Evolutionary conservation across 2,329 filamentous ascomycete genomes (phyloP).

Genomic region (Talaromyces sp.): DNA sequence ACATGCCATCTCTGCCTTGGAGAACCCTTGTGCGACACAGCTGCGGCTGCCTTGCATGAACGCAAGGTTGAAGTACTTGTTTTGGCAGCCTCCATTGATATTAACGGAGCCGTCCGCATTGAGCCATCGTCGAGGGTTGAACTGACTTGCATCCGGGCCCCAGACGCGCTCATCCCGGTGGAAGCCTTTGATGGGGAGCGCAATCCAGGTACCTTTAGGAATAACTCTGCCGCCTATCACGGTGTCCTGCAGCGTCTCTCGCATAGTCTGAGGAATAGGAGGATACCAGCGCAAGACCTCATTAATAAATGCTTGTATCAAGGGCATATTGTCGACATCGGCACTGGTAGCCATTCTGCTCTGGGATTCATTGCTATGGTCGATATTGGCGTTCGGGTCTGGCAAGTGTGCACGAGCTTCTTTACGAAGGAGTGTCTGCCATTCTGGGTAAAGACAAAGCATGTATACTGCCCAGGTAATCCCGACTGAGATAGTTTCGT

Average conservation of each 20-base stretch:
- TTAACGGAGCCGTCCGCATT: neutral
- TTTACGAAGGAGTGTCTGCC: conserved; percentile 26
- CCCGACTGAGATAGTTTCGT: conserved; percentile 31
- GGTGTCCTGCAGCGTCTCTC: conserved; percentile 2
- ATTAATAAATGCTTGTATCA: conserved; percentile 13
- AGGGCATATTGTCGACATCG: conserved; percentile 13
- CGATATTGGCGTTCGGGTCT: conserved; percentile 24
- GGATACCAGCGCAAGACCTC: conserved; percentile 17
- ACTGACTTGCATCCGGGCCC: conserved; percentile 9
- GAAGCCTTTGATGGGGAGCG: neutral
- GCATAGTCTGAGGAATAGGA: conserved; percentile 6
- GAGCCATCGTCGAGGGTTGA: conserved; percentile 11
- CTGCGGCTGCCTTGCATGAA: conserved; percentile 22
- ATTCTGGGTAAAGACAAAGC: conserved; percentile 27
- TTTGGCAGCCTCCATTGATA: conserved; percentile 19
- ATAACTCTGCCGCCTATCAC: conserved; percentile 1
- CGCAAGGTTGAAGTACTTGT: conserved; percentile 21
- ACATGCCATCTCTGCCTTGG: conserved; percentile 18
- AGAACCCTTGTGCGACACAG: conserved; percentile 23
- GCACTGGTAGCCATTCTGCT: neutral
- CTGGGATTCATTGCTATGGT: conserved; percentile 33
- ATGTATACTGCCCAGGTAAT: conserved; percentile 30
- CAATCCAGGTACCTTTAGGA: conserved; percentile 10
- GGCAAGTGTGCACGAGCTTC: conserved; percentile 28
- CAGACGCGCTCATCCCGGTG: conserved; percentile 4